Evolutionary conservation across 1,139 yeast genomes (phyloP).

Genomic region (Lodderomyces beijingensis): DNA sequence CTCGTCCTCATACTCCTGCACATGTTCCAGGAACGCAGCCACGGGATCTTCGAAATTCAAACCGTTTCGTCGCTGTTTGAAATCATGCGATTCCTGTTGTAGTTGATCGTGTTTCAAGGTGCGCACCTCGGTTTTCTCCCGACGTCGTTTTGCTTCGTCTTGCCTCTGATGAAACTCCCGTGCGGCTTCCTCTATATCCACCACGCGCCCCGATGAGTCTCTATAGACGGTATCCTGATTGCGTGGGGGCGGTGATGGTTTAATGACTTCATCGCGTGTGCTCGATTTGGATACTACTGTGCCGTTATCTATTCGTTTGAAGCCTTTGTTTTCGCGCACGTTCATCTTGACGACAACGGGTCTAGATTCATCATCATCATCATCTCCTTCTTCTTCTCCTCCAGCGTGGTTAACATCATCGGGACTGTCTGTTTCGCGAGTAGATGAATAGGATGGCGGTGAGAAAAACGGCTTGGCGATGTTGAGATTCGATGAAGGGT

Average conservation of each 20-base stretch:
- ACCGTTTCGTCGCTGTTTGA: slow-evolving; percentile 17
- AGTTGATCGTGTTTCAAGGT: slow-evolving; percentile 10
- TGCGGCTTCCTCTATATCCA: slow-evolving; percentile 28
- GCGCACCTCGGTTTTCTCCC: slow-evolving; percentile 8
- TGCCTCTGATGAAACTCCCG: slow-evolving; percentile 32
- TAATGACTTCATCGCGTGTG: too few relatives aligned
- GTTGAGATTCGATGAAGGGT: slow-evolving; percentile 9
- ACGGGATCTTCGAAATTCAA: slow-evolving; percentile 66
- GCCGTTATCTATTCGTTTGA: slow-evolving; percentile 36
- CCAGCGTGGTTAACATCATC: too few relatives aligned
- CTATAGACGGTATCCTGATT: slow-evolving; percentile 30
- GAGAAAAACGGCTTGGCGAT: slow-evolving; percentile 7
- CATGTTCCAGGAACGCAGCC: slow-evolving; percentile 29
- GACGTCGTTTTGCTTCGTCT: slow-evolving; percentile 18
- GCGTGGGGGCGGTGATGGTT: slow-evolving; percentile 5
- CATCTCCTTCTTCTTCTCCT: slow-evolving; percentile 6
- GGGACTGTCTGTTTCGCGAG: too few relatives aligned
- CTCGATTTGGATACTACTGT: background rate
- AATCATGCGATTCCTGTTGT: slow-evolving; percentile 30
- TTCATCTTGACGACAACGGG: slow-evolving; percentile 3
- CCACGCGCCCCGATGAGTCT: slow-evolving; percentile 35
- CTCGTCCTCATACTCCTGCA: slow-evolving; percentile 29
- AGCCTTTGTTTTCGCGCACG: slow-evolving; percentile 23
- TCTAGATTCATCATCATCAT: slow-evolving; percentile 6
- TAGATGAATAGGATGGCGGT: slow-evolving; percentile 1